A percentile compares a stretch with the other conserved stretches of the same genome.
Conservation (phyloP, 2,329 filamentous ascomycete genomes). For the Aspergillus cejpii region DNA sequence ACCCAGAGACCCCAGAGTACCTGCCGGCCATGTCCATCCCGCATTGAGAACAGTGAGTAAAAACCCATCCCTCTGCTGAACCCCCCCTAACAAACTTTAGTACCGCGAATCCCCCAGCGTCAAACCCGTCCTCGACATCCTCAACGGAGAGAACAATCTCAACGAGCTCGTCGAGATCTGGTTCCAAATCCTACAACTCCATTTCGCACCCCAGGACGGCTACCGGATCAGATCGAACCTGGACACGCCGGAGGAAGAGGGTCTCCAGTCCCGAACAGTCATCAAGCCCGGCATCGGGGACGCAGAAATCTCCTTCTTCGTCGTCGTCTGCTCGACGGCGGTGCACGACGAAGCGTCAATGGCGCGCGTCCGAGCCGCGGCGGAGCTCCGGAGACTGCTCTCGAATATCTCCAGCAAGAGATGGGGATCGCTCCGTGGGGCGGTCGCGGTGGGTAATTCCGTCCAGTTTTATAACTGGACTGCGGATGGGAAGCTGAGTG, state of each 20-base stretch:
- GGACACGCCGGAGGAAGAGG: not conserved
- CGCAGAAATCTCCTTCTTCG: not conserved
- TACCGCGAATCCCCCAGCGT: not conserved
- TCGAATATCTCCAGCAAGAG: not conserved
- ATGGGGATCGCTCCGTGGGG: not conserved
- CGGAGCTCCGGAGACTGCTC: not conserved
- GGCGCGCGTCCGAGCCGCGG: not conserved
- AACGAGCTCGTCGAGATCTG: not conserved
- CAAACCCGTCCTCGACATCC: not conserved
- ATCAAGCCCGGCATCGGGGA: not conserved
- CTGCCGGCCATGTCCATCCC: not conserved
- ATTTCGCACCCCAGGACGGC: not conserved
- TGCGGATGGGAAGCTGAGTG: not conserved
- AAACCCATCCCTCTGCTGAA: too few species aligned
- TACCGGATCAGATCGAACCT: not conserved
- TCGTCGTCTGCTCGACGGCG: not conserved
- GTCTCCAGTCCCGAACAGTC: not conserved
- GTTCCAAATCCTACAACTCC: not conserved
- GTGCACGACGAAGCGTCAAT: not conserved
- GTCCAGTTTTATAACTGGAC: not conserved
- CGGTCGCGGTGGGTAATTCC: not conserved
- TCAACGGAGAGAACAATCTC: not conserved
- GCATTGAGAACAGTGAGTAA: not conserved
- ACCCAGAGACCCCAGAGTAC: not conserved
- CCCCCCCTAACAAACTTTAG: not conserved